Conservation (phyloP, 345 rosid species). For the Populus davidiana region DNA sequence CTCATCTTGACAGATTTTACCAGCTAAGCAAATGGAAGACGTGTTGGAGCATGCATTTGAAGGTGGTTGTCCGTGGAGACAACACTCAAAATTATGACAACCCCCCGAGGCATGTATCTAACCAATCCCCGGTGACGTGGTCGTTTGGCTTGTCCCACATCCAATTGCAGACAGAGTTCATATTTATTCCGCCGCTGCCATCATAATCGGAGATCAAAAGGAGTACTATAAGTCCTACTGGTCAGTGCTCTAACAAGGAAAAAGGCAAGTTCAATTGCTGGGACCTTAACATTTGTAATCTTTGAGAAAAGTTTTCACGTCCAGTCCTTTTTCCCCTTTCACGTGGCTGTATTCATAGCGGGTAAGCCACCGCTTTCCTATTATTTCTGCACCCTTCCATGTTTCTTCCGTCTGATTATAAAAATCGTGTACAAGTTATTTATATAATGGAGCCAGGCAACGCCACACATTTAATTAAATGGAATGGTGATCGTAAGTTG, state of each 20-base stretch:
- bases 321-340: not conserved
- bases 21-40: conserved; percentile 92
- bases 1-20: conserved; percentile 50
- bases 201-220: conserved; percentile 4
- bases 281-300: not conserved
- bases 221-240: not conserved
- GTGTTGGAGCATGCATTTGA: conserved; percentile 91
- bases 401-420: conserved; percentile 1
- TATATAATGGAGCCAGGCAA: conserved; percentile 8
- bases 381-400: not conserved
- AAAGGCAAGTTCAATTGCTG: not conserved
- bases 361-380: not conserved
- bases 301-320: not conserved
- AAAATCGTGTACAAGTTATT: conserved; percentile 5
- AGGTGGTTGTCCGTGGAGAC: conserved; percentile 95
- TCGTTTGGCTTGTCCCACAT: not conserved
- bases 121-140: not conserved
- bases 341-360: conserved; percentile 2
- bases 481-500: not conserved
- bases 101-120: not conserved
- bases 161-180: not conserved
- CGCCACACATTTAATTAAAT: not conserved
- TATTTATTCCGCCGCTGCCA: conserved; percentile 5
- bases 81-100: conserved; percentile 67
- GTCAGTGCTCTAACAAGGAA: not conserved